Base-by-base conservation (phyloP, 2,329 filamentous ascomycete genomes). In the Hymenoscyphus repandus region DNA sequence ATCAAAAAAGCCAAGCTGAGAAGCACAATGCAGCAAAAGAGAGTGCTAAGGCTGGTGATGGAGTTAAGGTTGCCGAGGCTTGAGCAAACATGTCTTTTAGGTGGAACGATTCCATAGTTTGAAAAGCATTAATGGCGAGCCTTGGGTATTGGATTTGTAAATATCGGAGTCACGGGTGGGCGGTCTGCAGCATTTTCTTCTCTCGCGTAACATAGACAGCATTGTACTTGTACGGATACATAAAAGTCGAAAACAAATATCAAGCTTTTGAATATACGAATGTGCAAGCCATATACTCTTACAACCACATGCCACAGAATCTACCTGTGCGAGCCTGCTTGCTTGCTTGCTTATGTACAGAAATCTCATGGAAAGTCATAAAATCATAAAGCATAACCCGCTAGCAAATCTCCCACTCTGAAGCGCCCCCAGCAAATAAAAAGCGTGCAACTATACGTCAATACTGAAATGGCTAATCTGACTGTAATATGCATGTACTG, bases 381-480 rank as follows among this genome's bases (percentile, higher is more conserved):
- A 58, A 52, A 39, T 55, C 56, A 53, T 56, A 53, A 55, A 46
- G 44, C 48, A 49, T 39, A 40, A 39, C 18, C 18, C 15, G 9
- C 18, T 30, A 11, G 2, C 40, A 38, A n/a, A 36, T 11, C 38
- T 44, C 40, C 45, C 32, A 30, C 38, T 27, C 15, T 36, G 17
- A 11, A 22, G 27, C 31, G 37, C 18, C 15, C 12, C 32, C 36
- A 46, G 34, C 32, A 17, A 27, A 17, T 30, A 31, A 22, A 34
- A 46, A 33, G 22, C 45, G 10, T 9, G n/a, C 45, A 31, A 15
- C 45, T 66, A 85, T 52, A 86, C 80, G 62, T 85, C 82, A 60
- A 87, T 86, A 36, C 74, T 82, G 59, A 86, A 87, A 66, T 86
- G 82, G 64, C 82, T 85, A 63, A 87, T 87, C 68, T 87, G 83